Percentiles rank a stretch among this genome's conserved stretches.
Evolutionary conservation across 2,329 filamentous ascomycete species (phyloP).

Genomic region (Annulohypoxylon truncatum): DNA sequence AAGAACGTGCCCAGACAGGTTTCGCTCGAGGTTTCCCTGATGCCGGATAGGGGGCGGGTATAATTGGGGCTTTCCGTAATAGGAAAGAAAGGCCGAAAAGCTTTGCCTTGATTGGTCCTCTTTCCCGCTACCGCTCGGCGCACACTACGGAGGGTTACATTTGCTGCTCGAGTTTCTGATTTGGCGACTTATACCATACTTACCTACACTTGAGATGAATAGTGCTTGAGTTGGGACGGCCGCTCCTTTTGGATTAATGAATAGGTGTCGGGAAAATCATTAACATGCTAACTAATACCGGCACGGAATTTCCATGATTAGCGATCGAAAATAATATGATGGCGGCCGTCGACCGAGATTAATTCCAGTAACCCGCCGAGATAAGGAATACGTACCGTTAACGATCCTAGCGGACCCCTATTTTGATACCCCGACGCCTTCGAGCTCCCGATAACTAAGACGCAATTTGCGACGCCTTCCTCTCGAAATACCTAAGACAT

Average conservation of each 20-base stretch:
- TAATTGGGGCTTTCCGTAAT: conserved; percentile 13
- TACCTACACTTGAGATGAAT: not conserved
- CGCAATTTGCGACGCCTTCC: no score
- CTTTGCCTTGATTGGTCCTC: not conserved
- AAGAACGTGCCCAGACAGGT: not conserved
- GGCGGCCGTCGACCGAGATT: no score
- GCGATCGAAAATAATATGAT: no score
- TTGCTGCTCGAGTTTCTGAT: not conserved
- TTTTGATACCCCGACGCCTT: no score
- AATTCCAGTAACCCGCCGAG: no score
- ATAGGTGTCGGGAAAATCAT: no score
- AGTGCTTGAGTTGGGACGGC: not conserved
- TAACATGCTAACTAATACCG: no score
- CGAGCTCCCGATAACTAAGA: no score
- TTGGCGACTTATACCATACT: not conserved
- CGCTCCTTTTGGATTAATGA: not conserved
- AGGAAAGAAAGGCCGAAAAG: conserved; percentile 8
- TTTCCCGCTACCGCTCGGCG: not conserved
- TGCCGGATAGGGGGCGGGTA: not conserved
- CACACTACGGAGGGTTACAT: not conserved
- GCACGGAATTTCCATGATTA: no score
- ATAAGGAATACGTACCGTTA: no score
- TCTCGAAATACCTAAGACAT: no score
- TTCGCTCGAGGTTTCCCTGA: not conserved
- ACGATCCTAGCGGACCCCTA: no score